phyloP scores from a whole-genome alignment of 2,329 filamentous ascomycete genomes.

The Rachicladosporium sp. region DNA sequence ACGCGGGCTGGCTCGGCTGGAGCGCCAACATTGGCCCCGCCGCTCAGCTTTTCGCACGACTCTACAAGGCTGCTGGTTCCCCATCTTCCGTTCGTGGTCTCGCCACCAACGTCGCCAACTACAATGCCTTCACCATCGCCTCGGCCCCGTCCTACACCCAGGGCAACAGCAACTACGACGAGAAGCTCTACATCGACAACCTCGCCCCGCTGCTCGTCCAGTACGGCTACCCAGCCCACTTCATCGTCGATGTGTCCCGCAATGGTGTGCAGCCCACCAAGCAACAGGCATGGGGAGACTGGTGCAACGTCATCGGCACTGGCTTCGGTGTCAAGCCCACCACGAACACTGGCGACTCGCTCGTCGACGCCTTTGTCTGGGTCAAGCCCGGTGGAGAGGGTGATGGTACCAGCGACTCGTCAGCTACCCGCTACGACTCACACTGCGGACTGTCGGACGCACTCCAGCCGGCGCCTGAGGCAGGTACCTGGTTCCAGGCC shows the following conservation, averaged over 20 bases:
- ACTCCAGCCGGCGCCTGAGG: constrained; percentile 54
- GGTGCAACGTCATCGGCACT: constrained; percentile 54
- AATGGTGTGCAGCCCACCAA: constrained; percentile 49
- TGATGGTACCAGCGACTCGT: constrained; percentile 33
- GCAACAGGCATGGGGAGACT: constrained; percentile 49
- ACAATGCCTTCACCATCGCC: constrained; percentile 41
- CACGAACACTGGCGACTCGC: constrained; percentile 45
- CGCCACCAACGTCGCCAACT: constrained; percentile 47
- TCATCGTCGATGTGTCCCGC: constrained; percentile 46
- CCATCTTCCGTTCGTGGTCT: constrained; percentile 40
- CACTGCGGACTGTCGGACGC: constrained; percentile 43
- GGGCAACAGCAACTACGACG: constrained; percentile 40
- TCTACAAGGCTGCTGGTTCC: constrained; percentile 36
- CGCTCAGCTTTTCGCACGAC: constrained; percentile 34
- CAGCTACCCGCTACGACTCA: constrained; percentile 40
- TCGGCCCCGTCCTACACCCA: constrained; percentile 34
- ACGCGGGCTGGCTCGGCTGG: constrained; percentile 55
- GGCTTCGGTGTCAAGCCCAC: constrained; percentile 55
- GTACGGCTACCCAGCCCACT: constrained; percentile 41
- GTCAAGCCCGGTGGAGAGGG: constrained; percentile 53
- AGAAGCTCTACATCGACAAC: constrained; percentile 40
- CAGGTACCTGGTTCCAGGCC: constrained; percentile 53
- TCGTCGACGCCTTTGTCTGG: constrained; percentile 58
- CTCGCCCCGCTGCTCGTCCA: constrained; percentile 36
- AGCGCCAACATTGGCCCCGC: constrained; percentile 44